Conservation (phyloP, 164 flowering plant species). For the Magnolia sinica region DNA sequence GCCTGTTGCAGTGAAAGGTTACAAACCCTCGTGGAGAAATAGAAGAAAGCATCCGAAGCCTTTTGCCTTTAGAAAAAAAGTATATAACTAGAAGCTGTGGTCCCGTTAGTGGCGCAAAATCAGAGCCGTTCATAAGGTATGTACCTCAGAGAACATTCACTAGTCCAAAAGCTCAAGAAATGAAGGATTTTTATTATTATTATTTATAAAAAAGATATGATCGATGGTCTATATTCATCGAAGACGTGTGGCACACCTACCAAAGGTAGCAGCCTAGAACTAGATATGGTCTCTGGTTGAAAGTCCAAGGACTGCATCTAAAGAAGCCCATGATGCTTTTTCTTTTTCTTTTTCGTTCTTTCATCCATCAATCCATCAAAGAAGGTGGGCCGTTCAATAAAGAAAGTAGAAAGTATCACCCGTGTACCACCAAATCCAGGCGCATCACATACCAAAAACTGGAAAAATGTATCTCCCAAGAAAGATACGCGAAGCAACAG, state of each 20-base stretch:
- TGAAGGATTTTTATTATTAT: too few species aligned
- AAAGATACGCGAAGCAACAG: not conserved
- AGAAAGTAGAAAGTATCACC: not conserved
- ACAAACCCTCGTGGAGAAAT: not conserved
- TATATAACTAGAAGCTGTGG: not conserved
- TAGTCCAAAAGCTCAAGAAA: too few species aligned
- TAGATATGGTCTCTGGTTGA: not conserved
- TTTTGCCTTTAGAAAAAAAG: not conserved
- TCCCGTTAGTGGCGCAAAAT: too few species aligned
- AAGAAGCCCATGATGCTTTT: not conserved
- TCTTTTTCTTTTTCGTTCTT: not conserved
- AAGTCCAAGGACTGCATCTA: not conserved
- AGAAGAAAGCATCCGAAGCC: not conserved
- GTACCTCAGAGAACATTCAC: too few species aligned
- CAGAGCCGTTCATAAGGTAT: too few species aligned
- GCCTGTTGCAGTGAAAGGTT: not conserved
- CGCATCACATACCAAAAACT: not conserved
- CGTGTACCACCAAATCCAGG: not conserved
- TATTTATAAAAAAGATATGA: not conserved
- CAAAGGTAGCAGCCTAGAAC: not conserved
- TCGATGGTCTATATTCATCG: not conserved
- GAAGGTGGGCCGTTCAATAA: not conserved
- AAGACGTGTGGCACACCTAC: not conserved
- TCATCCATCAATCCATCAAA: not conserved
- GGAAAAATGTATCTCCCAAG: not conserved